Base-by-base conservation (phyloP, 805 yeast species). In the Candida suzukii region DNA sequence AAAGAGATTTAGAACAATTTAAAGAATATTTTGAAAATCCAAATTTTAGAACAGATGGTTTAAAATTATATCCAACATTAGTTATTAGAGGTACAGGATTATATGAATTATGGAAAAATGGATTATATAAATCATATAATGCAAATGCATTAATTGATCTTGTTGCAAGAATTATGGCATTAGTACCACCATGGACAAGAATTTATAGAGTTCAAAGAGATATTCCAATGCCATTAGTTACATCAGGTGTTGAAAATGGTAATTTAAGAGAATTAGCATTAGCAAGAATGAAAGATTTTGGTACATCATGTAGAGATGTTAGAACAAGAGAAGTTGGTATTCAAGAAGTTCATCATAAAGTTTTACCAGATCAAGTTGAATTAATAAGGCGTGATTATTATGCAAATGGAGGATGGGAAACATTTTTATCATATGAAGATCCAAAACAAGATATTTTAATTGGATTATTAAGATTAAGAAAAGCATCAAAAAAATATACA, bases 141-240 rank as follows among this genome's bases (percentile, higher is more conserved):
- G 96, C 98, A 31, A 88, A 88, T 56, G 96, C 91, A 8, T 70
- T 93, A 52, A 85, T 93, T 38, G 99, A 93, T 61, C 70, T 93
- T 46, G 97, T 93, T 38, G 99, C 99, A 0, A 77, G 98, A 56
- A 91, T 93, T 41, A 68, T 93, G 70, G 96, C 98, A 0, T 70
- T 93, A 44, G 98, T 93, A 6, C 99, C 99, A 21, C 99, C 99
- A 3, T 93, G 99, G 99, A 93, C 99, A 3, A 80, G 99, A 66
- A 93, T 93, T 53, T 93, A 93, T 63, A 81, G 99, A 63, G 99
- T 93, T 19, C 99, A 93, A 67, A 77, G 99, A 70, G 99, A 93
- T 72, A 93, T 93, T 43, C 99, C 99, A 17, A 93, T 93, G 99
- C 99, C 99, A 0, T 71, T 93, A 51, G 99, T 93, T 34, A 85